A percentile compares a stretch with the other conserved stretches of the same genome.
These are phyloP conservation scores for Puya raimondii DNA, from an alignment of 176 grass and related monocot species.

Conservation along the genomic window DNA sequence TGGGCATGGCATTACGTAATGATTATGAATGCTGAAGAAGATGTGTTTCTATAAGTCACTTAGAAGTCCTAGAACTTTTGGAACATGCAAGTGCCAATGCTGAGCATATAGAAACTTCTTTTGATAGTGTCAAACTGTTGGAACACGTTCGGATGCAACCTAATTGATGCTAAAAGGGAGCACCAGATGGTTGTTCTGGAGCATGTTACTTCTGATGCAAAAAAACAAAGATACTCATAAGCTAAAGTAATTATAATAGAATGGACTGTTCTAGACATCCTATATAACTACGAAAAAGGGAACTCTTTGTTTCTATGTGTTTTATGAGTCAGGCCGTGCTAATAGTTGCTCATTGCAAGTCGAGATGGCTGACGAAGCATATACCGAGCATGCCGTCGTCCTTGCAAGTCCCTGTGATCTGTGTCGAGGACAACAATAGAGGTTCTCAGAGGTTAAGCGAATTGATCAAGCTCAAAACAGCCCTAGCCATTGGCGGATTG, in stretches of 20 bases:
- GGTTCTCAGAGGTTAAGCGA: slow-evolving; percentile 75
- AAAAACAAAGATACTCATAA: not conserved
- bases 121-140: too few species aligned
- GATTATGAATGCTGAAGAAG: too few species aligned
- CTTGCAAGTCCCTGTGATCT: slow-evolving; percentile 64
- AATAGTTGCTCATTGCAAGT: slow-evolving; percentile 64
- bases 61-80: too few species aligned
- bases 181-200: not conserved
- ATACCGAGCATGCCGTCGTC: slow-evolving; percentile 53
- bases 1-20: too few species aligned
- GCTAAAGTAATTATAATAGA: not conserved
- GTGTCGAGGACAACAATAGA: slow-evolving; percentile 73
- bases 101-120: too few species aligned
- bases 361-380: slow-evolving; percentile 87
- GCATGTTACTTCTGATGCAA: not conserved
- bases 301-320: not conserved
- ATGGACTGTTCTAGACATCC: not conserved
- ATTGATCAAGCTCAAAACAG: slow-evolving; percentile 57
- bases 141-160: too few species aligned
- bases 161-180: too few species aligned
- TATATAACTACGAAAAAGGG: not conserved
- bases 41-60: too few species aligned
- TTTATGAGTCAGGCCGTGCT: slow-evolving; percentile 48
- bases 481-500: slow-evolving; percentile 49
- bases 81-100: too few species aligned